phyloP scores from a whole-genome alignment of 2,329 filamentous ascomycete species.

The Cytospora leucostoma region DNA sequence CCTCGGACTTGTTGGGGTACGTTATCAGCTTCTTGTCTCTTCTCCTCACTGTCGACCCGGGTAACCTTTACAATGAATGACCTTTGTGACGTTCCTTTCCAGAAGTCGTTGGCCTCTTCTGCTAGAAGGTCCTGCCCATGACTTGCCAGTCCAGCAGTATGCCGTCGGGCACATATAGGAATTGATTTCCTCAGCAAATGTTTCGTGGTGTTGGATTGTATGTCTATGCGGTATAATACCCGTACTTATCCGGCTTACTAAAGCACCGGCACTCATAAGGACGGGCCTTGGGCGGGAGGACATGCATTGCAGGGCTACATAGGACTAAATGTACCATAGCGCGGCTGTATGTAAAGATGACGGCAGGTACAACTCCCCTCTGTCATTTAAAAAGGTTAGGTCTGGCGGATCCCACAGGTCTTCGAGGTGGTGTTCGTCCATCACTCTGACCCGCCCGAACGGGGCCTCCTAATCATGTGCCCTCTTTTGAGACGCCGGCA shows the following conservation, averaged over 20 bases:
- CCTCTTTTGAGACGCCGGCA: constrained; percentile 24
- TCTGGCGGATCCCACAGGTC: constrained; percentile 15
- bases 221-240: not conserved
- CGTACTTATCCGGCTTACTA: not conserved
- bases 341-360: constrained; percentile 16
- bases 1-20: no score
- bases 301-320: not conserved
- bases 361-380: constrained; percentile 18
- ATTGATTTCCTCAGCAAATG: no score
- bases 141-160: no score
- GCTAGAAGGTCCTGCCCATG: no score
- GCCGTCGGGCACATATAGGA: no score
- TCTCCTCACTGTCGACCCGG: no score
- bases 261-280: not conserved
- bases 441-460: constrained; percentile 25
- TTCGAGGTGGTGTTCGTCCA: constrained; percentile 23
- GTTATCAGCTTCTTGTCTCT: no score
- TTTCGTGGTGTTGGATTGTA: not conserved
- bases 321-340: constrained; percentile 5
- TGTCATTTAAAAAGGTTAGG: constrained; percentile 20
- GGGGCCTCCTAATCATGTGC: constrained; percentile 26
- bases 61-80: no score
- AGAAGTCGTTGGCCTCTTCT: no score
- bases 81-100: no score
- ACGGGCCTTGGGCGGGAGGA: not conserved